Conservation (phyloP, 2,329 filamentous ascomycete genomes). For the Fusarium citri region DNA sequence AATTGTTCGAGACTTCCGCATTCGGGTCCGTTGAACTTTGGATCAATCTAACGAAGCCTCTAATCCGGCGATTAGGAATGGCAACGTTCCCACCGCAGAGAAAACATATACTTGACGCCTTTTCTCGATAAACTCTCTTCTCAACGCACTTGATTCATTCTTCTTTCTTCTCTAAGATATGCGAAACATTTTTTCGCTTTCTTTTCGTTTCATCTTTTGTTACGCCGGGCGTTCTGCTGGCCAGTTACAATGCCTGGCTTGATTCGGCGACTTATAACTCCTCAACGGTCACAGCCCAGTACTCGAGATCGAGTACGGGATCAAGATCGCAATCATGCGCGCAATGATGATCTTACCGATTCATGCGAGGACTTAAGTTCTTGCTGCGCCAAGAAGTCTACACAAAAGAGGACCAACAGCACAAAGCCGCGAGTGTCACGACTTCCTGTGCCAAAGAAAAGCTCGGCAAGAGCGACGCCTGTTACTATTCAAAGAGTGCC, state of each 20-base stretch:
- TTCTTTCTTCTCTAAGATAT: conserved; percentile 25
- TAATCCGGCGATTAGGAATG: conserved; percentile 30
- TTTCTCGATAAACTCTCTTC: conserved; percentile 36
- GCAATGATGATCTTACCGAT: conserved; percentile 28
- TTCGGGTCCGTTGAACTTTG: conserved; percentile 35
- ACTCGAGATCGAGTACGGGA: conserved; percentile 12
- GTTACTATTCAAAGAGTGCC: conserved; percentile 53
- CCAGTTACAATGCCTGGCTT: conserved; percentile 42
- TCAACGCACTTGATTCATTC: conserved; percentile 5
- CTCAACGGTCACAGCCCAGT: conserved; percentile 28
- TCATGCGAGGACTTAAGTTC: conserved; percentile 38
- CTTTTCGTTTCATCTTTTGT: conserved; percentile 25
- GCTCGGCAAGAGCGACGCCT: conserved; percentile 14
- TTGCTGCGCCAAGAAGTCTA: conserved; percentile 31
- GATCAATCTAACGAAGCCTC: conserved; percentile 33
- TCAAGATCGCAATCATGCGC: conserved; percentile 14
- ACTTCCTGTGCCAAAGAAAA: conserved; percentile 39
- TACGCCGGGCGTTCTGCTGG: conserved; percentile 22
- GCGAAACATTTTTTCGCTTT: conserved; percentile 30
- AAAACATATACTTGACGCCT: conserved; percentile 23
- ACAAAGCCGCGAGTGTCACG: conserved; percentile 44
- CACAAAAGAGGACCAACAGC: conserved; percentile 27
- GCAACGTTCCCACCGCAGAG: conserved; percentile 12
- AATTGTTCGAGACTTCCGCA: conserved; percentile 33
- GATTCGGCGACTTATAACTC: conserved; percentile 43